Evolutionary conservation across 169 alveolate genomes (phyloP), one percentile per base, ranked within the genome.

Genomic region (Plasmodium cynomolgi): DNA sequence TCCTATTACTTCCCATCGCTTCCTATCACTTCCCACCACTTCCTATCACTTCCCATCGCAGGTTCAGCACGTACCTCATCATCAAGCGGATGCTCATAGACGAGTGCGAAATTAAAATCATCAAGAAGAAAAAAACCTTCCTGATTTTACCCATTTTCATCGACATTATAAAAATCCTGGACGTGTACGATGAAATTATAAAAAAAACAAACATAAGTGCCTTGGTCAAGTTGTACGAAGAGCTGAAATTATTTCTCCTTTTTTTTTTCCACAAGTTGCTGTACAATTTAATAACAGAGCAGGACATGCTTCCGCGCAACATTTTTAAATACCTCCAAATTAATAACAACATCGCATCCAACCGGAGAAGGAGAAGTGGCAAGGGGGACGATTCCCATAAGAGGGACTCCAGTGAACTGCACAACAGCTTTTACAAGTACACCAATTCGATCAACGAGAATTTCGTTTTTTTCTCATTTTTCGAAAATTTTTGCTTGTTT

Each of bases 291-390:
- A 80, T 90, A 90, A 86, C 85, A 75, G 83, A 90, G 77, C 91
- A 90, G 37, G 82, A 90, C 72, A 80, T 34, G 72, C 26, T 80
- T 23, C 88, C 94, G 29, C 47, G 56, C 13, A 90, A 90, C 54
- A 90, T 90, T 90, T 90, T 90, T 33, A 90, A 90, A 79, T 90
- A 90, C 82, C 73, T 90, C 71, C 94, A 90, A 90, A 90, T 90
- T 79, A 90, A 80, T 62, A 90, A 90, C 26, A 90, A 79, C 37
- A 79, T 47, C 34, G 33, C 83, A 39, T 80, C 44, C 33, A 80
- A 90, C 50, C 81, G 82, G 75, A 90, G 82, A 90, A 79, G 82
- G 71, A 90, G 71, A 68, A 23, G 71, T 34, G 77, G 56, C 11
- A 56, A 80, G n/a, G 31, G 77, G 15, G 37, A 71, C 37, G 62